Percentiles rank a stretch among this genome's conserved stretches.
Evolutionary conservation across 129 eudicot species (phyloP).

Genomic region (Escallonia herrerae): DNA sequence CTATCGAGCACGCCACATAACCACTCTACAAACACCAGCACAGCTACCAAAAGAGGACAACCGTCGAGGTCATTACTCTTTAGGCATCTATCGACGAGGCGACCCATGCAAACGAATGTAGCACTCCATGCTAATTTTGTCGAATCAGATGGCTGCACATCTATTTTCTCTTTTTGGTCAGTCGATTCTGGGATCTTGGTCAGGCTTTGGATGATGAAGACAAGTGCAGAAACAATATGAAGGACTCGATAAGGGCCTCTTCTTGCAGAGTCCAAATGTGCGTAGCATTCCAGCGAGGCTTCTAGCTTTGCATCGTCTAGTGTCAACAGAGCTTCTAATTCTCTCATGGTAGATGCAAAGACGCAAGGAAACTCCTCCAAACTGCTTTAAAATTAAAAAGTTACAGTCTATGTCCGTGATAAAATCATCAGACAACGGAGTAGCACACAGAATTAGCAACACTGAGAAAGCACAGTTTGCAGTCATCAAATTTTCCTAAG

Average conservation of each 20-base stretch:
- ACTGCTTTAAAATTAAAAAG: slow-evolving; percentile 38
- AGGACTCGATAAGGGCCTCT: slow-evolving; percentile 87
- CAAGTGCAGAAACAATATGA: slow-evolving; percentile 58
- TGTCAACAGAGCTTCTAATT: slow-evolving; percentile 51
- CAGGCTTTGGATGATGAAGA: slow-evolving; percentile 47
- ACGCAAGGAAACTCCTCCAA: slow-evolving; percentile 63
- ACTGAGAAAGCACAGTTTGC: too few relatives aligned
- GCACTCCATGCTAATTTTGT: slow-evolving; percentile 49
- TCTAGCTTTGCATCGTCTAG: slow-evolving; percentile 39
- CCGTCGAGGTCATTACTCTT: slow-evolving; percentile 16
- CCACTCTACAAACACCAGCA: slow-evolving; percentile 80
- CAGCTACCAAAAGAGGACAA: slow-evolving; percentile 56
- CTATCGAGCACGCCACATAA: slow-evolving; percentile 39
- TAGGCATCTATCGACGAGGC: slow-evolving; percentile 54
- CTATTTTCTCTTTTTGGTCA: slow-evolving; percentile 21
- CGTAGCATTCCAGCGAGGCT: slow-evolving; percentile 52
- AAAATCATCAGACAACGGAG: too few relatives aligned
- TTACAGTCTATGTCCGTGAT: neutral
- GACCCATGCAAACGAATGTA: slow-evolving; percentile 69
- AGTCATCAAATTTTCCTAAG: neutral
- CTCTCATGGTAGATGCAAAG: slow-evolving; percentile 51
- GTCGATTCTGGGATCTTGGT: slow-evolving; percentile 19
- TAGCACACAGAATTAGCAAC: too few relatives aligned
- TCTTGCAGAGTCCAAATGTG: slow-evolving; percentile 48
- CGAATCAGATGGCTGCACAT: slow-evolving; percentile 24